Percentiles rank a stretch among this genome's conserved stretches.
phyloP scores from a whole-genome alignment of 148 eudicot species.

The Linanthus parryae region DNA sequence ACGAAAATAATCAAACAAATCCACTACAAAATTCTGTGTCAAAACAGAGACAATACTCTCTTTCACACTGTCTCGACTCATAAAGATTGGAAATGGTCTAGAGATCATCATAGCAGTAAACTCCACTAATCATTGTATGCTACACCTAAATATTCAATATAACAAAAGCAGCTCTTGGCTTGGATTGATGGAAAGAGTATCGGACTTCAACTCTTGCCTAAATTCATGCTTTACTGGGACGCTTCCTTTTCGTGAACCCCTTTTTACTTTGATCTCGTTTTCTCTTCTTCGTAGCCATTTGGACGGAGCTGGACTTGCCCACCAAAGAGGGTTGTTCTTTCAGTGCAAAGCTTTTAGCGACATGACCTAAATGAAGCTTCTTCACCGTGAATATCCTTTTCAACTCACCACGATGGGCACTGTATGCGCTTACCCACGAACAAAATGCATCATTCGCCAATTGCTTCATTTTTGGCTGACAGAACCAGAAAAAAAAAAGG shows the following conservation, averaged over 20 bases:
- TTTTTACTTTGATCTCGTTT: constrained; percentile 51
- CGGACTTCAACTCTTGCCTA: too few species aligned
- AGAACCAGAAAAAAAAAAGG: background rate
- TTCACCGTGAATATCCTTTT: constrained; percentile 81
- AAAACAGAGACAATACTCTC: too few species aligned
- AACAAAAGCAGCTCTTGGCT: too few species aligned
- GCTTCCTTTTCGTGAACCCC: constrained; percentile 48
- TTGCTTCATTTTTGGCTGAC: constrained; percentile 53
- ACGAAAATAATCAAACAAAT: too few species aligned
- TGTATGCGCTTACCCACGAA: constrained; percentile 93
- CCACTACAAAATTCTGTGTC: too few species aligned
- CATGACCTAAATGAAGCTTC: constrained; percentile 89
- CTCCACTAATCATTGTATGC: too few species aligned
- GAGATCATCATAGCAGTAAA: too few species aligned
- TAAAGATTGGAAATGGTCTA: too few species aligned
- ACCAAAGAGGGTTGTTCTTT: constrained; percentile 83
- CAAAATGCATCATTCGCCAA: constrained; percentile 74
- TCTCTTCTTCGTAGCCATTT: constrained; percentile 56
- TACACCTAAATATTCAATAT: too few species aligned
- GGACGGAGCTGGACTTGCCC: constrained; percentile 60
- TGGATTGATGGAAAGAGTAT: too few species aligned
- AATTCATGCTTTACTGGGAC: constrained; percentile 23
- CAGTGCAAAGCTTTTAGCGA: constrained; percentile 81
- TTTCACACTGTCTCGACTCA: too few species aligned
- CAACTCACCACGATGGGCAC: constrained; percentile 87